Percentiles rank a stretch among this genome's conserved stretches.
Evolutionary conservation across 2,329 filamentous ascomycete species (phyloP).

Genomic region (Pyrenophora teres): DNA sequence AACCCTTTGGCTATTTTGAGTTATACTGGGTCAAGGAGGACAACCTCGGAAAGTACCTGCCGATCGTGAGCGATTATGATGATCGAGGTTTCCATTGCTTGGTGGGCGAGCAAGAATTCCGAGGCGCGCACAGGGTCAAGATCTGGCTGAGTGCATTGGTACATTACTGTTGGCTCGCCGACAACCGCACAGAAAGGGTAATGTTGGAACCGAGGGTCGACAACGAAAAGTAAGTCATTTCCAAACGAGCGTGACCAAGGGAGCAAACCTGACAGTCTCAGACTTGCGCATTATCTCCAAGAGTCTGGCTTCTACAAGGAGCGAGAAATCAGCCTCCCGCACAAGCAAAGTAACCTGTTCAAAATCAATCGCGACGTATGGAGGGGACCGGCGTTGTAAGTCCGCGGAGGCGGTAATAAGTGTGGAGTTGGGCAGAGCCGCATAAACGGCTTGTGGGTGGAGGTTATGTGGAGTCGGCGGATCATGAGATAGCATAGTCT

Average conservation of each 20-base stretch:
- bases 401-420: conserved; percentile 9
- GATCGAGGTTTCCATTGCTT: conserved; percentile 88
- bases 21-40: conserved; percentile 99
- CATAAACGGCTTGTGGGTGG: conserved; percentile 9
- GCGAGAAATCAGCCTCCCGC: conserved; percentile 81
- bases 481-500: conserved; percentile 21
- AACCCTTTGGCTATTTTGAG: conserved; percentile 97
- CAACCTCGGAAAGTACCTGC: conserved; percentile 69
- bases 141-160: conserved; percentile 84
- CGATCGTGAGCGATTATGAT: conserved; percentile 75
- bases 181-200: conserved; percentile 79
- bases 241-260: neutral
- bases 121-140: conserved; percentile 75
- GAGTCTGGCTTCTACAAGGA: conserved; percentile 82
- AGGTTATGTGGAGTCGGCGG: conserved; percentile 27
- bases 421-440: conserved; percentile 22
- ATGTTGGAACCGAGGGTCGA: conserved; percentile 90
- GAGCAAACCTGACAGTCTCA: conserved; percentile 42
- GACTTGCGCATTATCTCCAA: conserved; percentile 72
- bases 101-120: conserved; percentile 88
- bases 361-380: conserved; percentile 79
- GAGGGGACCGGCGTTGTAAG: conserved; percentile 47
- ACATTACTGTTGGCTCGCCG: conserved; percentile 81
- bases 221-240: conserved; percentile 73
- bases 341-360: conserved; percentile 90